Evolutionary conservation across 2,329 filamentous ascomycete species (phyloP), one percentile per base, ranked within the genome.

Genomic region (Colletotrichum orchidophilum): DNA sequence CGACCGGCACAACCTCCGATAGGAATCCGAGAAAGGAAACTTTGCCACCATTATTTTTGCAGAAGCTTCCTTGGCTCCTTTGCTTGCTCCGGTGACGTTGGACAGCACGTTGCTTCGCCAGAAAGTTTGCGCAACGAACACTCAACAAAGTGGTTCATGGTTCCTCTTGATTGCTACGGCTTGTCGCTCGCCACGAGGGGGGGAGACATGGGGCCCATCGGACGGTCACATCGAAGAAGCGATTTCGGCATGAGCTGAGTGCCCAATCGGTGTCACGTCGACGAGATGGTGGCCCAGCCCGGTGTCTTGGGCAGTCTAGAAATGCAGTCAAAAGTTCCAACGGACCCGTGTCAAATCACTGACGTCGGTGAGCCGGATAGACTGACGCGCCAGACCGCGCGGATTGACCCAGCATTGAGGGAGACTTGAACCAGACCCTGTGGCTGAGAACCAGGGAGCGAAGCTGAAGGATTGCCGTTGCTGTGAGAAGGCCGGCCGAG

Each of bases 51-150:
- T 46, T n/a, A n/a, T n/a, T n/a, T n/a, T 60, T 11, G 15, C 49
- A 53, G 54, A 70, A 71, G 65, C 64, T 55, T 65, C 65, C n/a
- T 50, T 6, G 59, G 15, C 3, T 1, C 15, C 4, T 21, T n/a
- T 35, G 6, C 26, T 33, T n/a, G 15, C 15, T 15, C 46, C 15
- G 39, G 57, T 33, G 52, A 27, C 5, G 7, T 49, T 27, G 39
- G 6, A 8, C 18, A 62, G 15, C 62, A 55, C 26, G 27, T 21
- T 42, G 7, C 6, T 15, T 18, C 18, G 15, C 39, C 18, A 7
- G 15, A 8, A 42, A 42, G n/a, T n/a, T 35, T n/a, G 29, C 27
- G 8, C 18, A 7, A 39, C n/a, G 31, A 46, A 46, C 27, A 18
- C 3, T 46, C 33, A 24, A 29, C 26, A 46, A 4, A 21, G n/a